These are phyloP conservation scores for Pestalotiopsis sp. DNA, from an alignment of 2,329 filamentous ascomycete genomes.

Conservation along the genomic window DNA sequence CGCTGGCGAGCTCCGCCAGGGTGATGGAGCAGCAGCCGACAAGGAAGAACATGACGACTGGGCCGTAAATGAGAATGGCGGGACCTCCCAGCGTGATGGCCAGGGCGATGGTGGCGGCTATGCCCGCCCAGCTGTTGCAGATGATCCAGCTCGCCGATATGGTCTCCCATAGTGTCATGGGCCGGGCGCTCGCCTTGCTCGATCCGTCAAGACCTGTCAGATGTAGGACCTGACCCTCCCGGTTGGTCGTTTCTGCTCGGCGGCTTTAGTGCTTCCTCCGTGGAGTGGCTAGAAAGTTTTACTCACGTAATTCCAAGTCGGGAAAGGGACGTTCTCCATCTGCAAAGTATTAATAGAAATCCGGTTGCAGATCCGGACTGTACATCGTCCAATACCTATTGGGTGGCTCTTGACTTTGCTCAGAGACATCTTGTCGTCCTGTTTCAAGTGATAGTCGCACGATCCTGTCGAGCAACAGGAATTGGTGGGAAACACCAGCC, in stretches of 20 bases:
- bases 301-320: not conserved
- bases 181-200: not conserved
- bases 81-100: not conserved
- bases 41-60: not conserved
- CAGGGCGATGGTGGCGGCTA: not conserved
- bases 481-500: not conserved
- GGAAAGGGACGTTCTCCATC: not conserved
- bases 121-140: conserved; percentile 3
- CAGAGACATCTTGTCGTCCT: not conserved
- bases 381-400: not conserved
- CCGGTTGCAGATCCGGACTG: not conserved
- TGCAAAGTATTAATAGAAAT: not conserved
- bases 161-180: conserved; percentile 1
- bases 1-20: not conserved
- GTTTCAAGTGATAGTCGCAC: not conserved
- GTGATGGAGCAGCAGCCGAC: not conserved
- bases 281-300: not conserved
- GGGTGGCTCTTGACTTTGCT: not conserved
- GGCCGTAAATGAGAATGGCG: not conserved
- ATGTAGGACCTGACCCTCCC: not conserved
- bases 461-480: not conserved
- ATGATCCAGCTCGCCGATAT: conserved; percentile 3
- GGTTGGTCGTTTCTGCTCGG: not conserved
- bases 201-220: not conserved
- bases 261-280: not conserved